Evolutionary conservation across 495 filamentous ascomycete species (phyloP).

Genomic region (Extremus antarcticus): DNA sequence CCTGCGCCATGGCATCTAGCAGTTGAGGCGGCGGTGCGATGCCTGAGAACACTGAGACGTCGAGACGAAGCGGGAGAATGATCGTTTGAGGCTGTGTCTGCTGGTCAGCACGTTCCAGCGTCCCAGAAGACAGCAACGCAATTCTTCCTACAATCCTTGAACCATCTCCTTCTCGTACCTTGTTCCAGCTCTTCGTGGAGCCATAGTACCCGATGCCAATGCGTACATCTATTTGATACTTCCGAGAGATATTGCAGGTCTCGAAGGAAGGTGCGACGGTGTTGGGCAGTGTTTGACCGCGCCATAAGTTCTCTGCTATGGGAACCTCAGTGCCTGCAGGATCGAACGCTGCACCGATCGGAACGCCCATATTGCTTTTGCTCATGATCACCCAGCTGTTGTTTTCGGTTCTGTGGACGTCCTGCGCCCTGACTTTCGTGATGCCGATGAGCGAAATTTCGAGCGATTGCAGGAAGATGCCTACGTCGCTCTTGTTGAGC

Average conservation of each 20-base stretch:
- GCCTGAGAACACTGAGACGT: slow-evolving; percentile 77
- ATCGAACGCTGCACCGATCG: slow-evolving; percentile 48
- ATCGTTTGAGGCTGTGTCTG: slow-evolving; percentile 50
- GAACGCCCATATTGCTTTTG: slow-evolving; percentile 54
- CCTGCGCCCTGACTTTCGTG: slow-evolving; percentile 66
- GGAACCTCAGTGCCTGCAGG: slow-evolving; percentile 52
- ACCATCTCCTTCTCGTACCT: slow-evolving; percentile 13
- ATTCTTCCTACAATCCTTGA: slow-evolving; percentile 7
- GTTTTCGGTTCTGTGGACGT: slow-evolving; percentile 52
- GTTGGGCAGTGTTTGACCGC: slow-evolving; percentile 57
- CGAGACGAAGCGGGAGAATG: slow-evolving; percentile 65
- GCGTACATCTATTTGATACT: slow-evolving; percentile 72
- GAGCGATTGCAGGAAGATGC: slow-evolving; percentile 62
- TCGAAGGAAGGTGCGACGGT: slow-evolving; percentile 75
- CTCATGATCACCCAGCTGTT: slow-evolving; percentile 60
- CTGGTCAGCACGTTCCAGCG: background rate
- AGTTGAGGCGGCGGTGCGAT: slow-evolving; percentile 71
- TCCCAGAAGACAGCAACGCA: slow-evolving; percentile 20
- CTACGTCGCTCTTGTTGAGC: slow-evolving; percentile 48
- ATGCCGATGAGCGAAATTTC: slow-evolving; percentile 72
- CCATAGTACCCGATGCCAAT: slow-evolving; percentile 55
- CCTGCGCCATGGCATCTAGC: slow-evolving; percentile 51
- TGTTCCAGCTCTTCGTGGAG: slow-evolving; percentile 2
- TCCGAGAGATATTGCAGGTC: slow-evolving; percentile 76
- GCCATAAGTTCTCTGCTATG: slow-evolving; percentile 61